Base-by-base conservation (phyloP, 78 protist species). In the Protostelium mycophagum region DNA sequence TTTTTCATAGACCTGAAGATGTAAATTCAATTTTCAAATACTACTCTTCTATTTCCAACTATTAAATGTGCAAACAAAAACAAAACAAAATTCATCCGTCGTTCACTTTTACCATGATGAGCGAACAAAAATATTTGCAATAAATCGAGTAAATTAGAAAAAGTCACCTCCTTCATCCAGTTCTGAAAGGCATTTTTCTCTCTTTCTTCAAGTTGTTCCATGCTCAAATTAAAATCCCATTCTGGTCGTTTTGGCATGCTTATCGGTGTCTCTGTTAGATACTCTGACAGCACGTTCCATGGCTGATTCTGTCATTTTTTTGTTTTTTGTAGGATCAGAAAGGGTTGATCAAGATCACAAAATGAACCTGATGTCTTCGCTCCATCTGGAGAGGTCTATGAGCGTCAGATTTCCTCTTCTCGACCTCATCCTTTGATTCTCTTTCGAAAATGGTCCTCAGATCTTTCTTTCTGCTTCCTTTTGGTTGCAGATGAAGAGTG, bases 161-260 rank as follows among this genome's bases (percentile, higher is more conserved):
- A n/a, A n/a, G n/a, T 36, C 37, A 95, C 73, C 31, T 84, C n/a
- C 23, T 84, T 63, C 34, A 94, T n/a, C 95, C 95, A 96, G 0
- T 31, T 23, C 0, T 36, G 5, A 28, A 96, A 96, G 88, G 38
- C 51, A 25, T 35, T 36, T 51, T 73, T 88, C 88, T 96, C 97
- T 0, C 63, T 25, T 35, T 73, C 36, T 38, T 91, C 96, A 28
- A 94, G 87, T 83, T 91, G 63, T 0, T 93, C 91, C 25, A 35
- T 35, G 28, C 90, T 39, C 94, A 91, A 84, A 16, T 34, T 38
- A n/a, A 63, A 91, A 1, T n/a, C 34, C 97, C 97, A 95, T 28
- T 38, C 34, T 0, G 96, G 96, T 36, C 97, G 51, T 1, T 90
- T 89, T 35, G 96, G 96, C 35, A 95, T 94, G 88, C 87, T 95